These are phyloP conservation scores for Yamadazyma triangularis DNA, from an alignment of 1,139 yeast genomes.

Conservation along the genomic window DNA sequence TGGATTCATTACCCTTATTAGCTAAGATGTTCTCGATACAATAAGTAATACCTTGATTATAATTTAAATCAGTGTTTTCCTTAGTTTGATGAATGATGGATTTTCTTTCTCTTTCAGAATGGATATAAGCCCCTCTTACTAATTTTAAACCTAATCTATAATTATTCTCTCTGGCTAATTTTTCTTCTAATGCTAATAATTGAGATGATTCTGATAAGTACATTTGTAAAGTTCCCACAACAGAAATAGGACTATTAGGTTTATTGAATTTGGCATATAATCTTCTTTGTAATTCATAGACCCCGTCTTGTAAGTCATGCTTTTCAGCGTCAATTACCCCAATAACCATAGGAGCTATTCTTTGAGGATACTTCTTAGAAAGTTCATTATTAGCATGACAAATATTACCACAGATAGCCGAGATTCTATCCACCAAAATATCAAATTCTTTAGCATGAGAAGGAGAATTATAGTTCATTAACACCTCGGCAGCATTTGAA, in stretches of 20 bases:
- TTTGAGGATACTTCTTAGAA: constrained; percentile 51
- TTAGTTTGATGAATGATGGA: constrained; percentile 73
- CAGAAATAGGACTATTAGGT: constrained; percentile 52
- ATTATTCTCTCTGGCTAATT: constrained; percentile 54
- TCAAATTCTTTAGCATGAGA: constrained; percentile 41
- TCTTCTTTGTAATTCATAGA: constrained; percentile 82
- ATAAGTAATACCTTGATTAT: constrained; percentile 64
- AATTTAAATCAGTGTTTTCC: constrained; percentile 70
- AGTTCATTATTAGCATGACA: constrained; percentile 51
- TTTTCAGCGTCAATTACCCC: constrained; percentile 94
- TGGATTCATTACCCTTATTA: constrained; percentile 41
- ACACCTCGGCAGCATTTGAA: constrained; percentile 69
- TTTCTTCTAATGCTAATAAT: constrained; percentile 59
- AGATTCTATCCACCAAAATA: constrained; percentile 60
- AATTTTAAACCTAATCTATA: constrained; percentile 84
- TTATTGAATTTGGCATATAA: constrained; percentile 74
- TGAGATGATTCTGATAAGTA: constrained; percentile 70
- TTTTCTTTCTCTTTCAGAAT: constrained; percentile 72
- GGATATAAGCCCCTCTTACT: constrained; percentile 97
- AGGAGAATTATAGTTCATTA: constrained; percentile 52
- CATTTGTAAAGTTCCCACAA: constrained; percentile 93
- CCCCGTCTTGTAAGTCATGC: constrained; percentile 82
- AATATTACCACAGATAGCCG: constrained; percentile 51
- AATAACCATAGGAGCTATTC: constrained; percentile 78
- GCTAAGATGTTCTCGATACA: constrained; percentile 60